phyloP scores from a whole-genome alignment of 2,329 filamentous ascomycete species.

The Scytalidium sp. region DNA sequence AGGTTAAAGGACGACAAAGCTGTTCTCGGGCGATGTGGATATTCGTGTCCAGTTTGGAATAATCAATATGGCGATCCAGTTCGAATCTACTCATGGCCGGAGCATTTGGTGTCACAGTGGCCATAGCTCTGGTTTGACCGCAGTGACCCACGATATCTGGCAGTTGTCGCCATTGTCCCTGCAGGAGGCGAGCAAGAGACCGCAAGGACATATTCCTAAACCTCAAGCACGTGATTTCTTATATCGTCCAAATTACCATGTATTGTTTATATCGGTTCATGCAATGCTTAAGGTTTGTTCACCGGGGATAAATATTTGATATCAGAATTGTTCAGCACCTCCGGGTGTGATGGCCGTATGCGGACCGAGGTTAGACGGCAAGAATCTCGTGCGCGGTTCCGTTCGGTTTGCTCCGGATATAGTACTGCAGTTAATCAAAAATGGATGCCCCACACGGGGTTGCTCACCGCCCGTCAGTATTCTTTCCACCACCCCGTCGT shows the following conservation, averaged over 20 bases:
- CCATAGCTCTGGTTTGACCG: background rate
- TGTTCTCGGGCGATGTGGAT: constrained; percentile 83
- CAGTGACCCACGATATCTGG: background rate
- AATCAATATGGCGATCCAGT: constrained; percentile 70
- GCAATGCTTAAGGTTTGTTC: no score
- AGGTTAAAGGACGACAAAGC: constrained; percentile 56
- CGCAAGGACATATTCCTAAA: background rate
- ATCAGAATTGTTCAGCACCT: no score
- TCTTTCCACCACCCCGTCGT: no score
- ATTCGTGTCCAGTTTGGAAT: constrained; percentile 99
- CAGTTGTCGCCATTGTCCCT: constrained; percentile 26
- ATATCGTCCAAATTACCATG: background rate
- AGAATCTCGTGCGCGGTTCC: no score
- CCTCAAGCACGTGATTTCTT: background rate
- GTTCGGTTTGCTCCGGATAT: no score
- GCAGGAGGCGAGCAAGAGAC: constrained; percentile 18
- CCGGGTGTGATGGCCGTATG: no score
- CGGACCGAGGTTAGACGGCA: no score
- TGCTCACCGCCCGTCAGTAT: no score
- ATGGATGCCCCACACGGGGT: no score
- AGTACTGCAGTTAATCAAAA: no score
- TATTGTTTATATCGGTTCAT: background rate
- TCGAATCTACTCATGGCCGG: background rate
- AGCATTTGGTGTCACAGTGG: background rate
- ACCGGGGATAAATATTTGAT: no score